Conservation (phyloP, 2,329 filamentous ascomycete genomes). For the Pestalotiopsis sp. region DNA sequence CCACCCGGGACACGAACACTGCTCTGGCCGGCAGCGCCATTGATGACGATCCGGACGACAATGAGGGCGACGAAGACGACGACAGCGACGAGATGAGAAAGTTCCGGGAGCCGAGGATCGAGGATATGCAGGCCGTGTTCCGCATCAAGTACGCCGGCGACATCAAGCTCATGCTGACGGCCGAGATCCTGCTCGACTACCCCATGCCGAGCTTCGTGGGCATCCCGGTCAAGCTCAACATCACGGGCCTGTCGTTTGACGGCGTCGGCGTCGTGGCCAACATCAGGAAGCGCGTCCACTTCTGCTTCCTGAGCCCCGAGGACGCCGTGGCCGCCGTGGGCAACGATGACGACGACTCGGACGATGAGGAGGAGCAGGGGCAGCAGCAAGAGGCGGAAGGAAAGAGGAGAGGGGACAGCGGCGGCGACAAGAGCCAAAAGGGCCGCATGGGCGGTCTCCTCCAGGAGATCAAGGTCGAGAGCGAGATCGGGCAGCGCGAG, state of each 20-base stretch:
- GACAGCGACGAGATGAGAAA: constrained; percentile 42
- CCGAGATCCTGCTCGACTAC: constrained; percentile 94
- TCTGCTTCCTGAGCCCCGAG: constrained; percentile 91
- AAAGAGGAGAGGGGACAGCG: constrained; percentile 26
- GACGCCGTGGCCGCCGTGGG: constrained; percentile 77
- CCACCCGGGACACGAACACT: constrained; percentile 52
- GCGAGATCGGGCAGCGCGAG: constrained; percentile 92
- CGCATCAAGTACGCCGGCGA: constrained; percentile 88
- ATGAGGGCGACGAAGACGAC: constrained; percentile 20
- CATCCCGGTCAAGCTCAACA: constrained; percentile 90
- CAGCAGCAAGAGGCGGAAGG: too few species aligned
- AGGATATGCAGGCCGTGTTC: constrained; percentile 91
- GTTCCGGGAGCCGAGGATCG: constrained; percentile 72
- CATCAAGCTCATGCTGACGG: constrained; percentile 83
- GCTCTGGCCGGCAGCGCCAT: constrained; percentile 31
- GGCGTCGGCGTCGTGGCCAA: constrained; percentile 90
- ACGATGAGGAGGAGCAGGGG: constrained; percentile 22
- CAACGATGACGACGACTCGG: constrained; percentile 39
- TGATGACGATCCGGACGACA: constrained; percentile 23
- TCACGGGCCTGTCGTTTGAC: constrained; percentile 93
- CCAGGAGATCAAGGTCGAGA: constrained; percentile 93
- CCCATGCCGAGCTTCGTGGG: constrained; percentile 98
- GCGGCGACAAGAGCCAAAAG: constrained; percentile 31
- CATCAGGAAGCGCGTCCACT: constrained; percentile 85
- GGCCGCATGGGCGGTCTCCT: constrained; percentile 70